Percentiles rank a stretch among this genome's conserved stretches.
phyloP scores from a whole-genome alignment of 768 basidiomycete species.

The Rhodocollybia butyracea region DNA sequence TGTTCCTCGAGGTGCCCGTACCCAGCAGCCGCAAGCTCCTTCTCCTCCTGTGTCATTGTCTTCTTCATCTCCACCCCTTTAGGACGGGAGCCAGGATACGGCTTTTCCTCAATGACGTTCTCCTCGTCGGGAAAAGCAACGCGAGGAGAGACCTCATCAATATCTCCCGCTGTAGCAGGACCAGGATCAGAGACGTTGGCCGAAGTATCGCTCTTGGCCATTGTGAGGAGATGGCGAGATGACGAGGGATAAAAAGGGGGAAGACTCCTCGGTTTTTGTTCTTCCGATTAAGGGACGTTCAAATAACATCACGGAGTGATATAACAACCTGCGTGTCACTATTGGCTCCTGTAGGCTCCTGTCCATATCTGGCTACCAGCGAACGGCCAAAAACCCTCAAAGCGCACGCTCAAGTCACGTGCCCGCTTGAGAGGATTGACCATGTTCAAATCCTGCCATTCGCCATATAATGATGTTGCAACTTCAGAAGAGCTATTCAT shows the following conservation, averaged over 20 bases:
- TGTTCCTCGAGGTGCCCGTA: conserved; percentile 57
- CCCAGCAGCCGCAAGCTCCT: conserved; percentile 63
- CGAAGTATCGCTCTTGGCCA: not conserved
- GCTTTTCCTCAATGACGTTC: conserved; percentile 35
- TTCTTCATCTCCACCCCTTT: conserved; percentile 59
- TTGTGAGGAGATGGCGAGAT: not conserved
- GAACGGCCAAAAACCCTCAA: conserved; percentile 44
- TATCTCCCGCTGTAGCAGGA: conserved; percentile 22
- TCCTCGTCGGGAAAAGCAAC: conserved; percentile 45
- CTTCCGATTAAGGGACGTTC: conserved; percentile 6
- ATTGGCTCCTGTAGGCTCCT: conserved; percentile 15
- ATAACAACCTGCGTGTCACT: conserved; percentile 12
- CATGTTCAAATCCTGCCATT: no score
- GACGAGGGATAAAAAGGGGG: not conserved
- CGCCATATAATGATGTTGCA: not conserved
- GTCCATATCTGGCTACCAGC: conserved; percentile 22
- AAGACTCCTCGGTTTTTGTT: not conserved
- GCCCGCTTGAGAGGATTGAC: not conserved
- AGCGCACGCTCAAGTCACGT: not conserved
- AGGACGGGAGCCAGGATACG: conserved; percentile 31
- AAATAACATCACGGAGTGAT: not conserved
- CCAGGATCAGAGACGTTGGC: not conserved
- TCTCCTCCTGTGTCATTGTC: conserved; percentile 64
- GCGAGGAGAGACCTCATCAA: conserved; percentile 32
- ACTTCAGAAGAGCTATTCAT: not conserved